These are phyloP conservation scores for Stagonosporopsis rhizophila DNA, from an alignment of 2,329 filamentous ascomycete genomes.

Conservation along the genomic window DNA sequence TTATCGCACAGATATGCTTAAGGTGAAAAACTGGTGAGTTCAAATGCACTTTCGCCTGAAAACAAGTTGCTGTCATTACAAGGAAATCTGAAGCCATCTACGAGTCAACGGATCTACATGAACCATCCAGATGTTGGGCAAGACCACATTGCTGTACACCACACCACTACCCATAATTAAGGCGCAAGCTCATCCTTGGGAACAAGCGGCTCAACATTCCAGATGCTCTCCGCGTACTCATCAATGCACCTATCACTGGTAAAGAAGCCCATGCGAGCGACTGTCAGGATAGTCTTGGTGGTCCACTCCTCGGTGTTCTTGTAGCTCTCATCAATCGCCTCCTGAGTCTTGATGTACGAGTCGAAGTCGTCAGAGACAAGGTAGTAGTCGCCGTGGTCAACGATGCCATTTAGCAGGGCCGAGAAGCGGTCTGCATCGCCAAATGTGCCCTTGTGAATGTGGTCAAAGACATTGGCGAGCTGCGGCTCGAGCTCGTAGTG, in stretches of 20 bases:
- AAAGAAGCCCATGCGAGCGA: slow-evolving; percentile 97
- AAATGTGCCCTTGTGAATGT: slow-evolving; percentile 81
- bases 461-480: slow-evolving; percentile 81
- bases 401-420: slow-evolving; percentile 83
- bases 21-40: too few species aligned
- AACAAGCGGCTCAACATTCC: slow-evolving; percentile 87
- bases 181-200: slow-evolving; percentile 46
- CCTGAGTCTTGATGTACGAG: slow-evolving; percentile 90
- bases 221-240: slow-evolving; percentile 96
- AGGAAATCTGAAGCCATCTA: slow-evolving; percentile 1
- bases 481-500: slow-evolving; percentile 77
- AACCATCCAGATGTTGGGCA: slow-evolving; percentile 4
- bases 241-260: slow-evolving; percentile 93
- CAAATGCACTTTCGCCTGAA: neutral
- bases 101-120: neutral
- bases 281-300: slow-evolving; percentile 85
- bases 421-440: slow-evolving; percentile 79
- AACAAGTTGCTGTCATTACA: neutral
- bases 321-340: slow-evolving; percentile 90
- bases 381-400: slow-evolving; percentile 96
- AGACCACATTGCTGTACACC: too few species aligned
- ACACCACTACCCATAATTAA: slow-evolving; percentile 3
- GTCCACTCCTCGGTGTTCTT: slow-evolving; percentile 92
- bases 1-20: too few species aligned
- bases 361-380: slow-evolving; percentile 97